Evolutionary conservation across 176 grass and related monocot species (phyloP), one percentile per base, ranked within the genome.

Genomic region (Lolium perenne): DNA sequence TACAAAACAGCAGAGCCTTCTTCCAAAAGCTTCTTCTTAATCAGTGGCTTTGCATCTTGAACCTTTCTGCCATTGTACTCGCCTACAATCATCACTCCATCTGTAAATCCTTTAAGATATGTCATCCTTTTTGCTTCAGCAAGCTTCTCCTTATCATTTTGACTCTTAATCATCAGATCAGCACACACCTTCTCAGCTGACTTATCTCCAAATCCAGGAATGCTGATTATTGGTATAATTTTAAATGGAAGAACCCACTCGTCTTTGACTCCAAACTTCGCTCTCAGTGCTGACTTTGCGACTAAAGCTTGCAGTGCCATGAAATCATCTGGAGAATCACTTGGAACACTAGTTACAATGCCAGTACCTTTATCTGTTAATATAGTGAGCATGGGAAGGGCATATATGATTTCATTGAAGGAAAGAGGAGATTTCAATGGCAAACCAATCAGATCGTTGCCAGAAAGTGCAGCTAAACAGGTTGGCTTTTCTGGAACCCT

Each of bases 91-190:
- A 97, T 97, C 10, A 61, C 94, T 46, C 92, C 94, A 84, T 97
- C 89, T 45, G 85, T 92, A 74, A 93, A 97, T 51, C 94, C 91
- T 84, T 97, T 97, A 58, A 90, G 76, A 80, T 96, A 96, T 70
- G 87, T 93, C 72, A 93, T 63, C 78, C 56, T 90, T 62, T 97
- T 93, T 43, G 94, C 94, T 78, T 97, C 85, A 71, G 82, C 94
- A 25, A 97, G 82, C 48, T 93, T 97, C 17, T 93, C 87, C 67
- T 93, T 97, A 56, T 93, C 91, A 64, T 97, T 88, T 70, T 92
- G 87, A 84, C 88, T 94, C 65, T 87, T 87, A 64, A 97, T 94
- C 38, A 92, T 90, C 10, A 94, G 88, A 87, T 87, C 88, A 23
- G 26, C 3, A 26, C 90, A 94, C 5, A 94, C 94, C 62, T 90